These are phyloP conservation scores for Clonostachys byssicola DNA, from an alignment of 2,329 filamentous ascomycete species.

Conservation along the genomic window DNA sequence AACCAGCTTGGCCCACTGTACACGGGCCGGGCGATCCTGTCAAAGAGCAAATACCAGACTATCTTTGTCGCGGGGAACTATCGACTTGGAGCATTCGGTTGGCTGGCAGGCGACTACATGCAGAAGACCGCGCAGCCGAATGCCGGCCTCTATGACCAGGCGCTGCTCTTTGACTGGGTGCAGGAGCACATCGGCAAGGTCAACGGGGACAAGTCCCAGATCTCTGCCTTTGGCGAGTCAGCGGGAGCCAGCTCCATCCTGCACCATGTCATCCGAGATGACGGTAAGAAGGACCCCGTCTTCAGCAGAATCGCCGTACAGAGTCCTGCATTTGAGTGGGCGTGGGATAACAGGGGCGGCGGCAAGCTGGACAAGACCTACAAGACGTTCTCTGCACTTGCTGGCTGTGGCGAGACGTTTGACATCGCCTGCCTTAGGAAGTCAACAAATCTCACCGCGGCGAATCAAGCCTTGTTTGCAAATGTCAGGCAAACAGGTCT, in stretches of 20 bases:
- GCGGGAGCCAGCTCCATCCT: constrained; percentile 64
- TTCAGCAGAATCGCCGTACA: background rate
- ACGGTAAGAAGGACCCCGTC: background rate
- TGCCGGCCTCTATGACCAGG: constrained; percentile 66
- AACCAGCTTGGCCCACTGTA: no score
- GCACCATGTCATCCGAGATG: constrained; percentile 56
- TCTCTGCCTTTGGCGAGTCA: constrained; percentile 64
- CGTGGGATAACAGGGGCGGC: no score
- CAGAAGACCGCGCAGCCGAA: constrained; percentile 43
- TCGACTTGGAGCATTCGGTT: constrained; percentile 70
- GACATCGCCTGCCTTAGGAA: no score
- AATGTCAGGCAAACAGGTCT: no score
- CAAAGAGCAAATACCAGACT: constrained; percentile 43
- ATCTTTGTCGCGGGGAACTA: constrained; percentile 74
- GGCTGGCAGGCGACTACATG: constrained; percentile 56
- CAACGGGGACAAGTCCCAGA: constrained; percentile 63
- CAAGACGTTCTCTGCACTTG: no score
- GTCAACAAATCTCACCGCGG: no score
- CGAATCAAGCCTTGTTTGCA: no score
- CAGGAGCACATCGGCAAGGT: constrained; percentile 62
- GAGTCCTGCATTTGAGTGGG: no score
- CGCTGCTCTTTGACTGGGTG: constrained; percentile 67
- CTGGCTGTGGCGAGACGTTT: no score
- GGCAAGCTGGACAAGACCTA: no score
- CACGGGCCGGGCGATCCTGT: no score